Conservation (phyloP, 2,329 filamentous ascomycete species). For the Pyrenophora graminea region DNA sequence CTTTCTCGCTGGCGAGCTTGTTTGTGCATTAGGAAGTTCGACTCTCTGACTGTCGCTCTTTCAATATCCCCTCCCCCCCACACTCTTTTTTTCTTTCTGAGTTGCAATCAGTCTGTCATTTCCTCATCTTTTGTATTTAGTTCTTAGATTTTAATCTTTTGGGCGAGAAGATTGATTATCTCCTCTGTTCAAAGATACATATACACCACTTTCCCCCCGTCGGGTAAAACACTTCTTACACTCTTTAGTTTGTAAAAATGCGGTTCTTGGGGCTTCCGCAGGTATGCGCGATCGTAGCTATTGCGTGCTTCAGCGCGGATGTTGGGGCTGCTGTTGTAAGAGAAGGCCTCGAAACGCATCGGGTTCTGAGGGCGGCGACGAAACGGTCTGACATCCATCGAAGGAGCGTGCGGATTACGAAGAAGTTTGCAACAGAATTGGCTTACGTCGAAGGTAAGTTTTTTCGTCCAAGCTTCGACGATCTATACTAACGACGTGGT, state of each 20-base stretch:
- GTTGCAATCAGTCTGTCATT: background rate
- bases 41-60: background rate
- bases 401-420: constrained; percentile 32
- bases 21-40: background rate
- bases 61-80: background rate
- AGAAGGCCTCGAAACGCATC: constrained; percentile 15
- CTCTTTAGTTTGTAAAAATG: constrained; percentile 9
- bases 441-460: constrained; percentile 42
- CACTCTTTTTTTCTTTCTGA: background rate
- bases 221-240: too few relatives aligned
- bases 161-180: too few relatives aligned
- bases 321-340: constrained; percentile 7
- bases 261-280: constrained; percentile 15
- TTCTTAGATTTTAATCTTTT: background rate
- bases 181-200: too few relatives aligned
- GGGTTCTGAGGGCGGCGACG: constrained; percentile 40
- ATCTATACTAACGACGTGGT: constrained; percentile 3
- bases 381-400: constrained; percentile 31
- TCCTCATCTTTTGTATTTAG: background rate
- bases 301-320: constrained; percentile 19
- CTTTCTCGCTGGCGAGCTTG: constrained; percentile 9
- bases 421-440: constrained; percentile 34
- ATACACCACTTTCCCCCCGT: too few relatives aligned
- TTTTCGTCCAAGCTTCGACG: background rate
- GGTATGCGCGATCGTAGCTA: constrained; percentile 20